Percentiles rank a stretch among this genome's conserved stretches.
phyloP scores from a whole-genome alignment of 2,329 filamentous ascomycete genomes.

The Alternaria sp. region DNA sequence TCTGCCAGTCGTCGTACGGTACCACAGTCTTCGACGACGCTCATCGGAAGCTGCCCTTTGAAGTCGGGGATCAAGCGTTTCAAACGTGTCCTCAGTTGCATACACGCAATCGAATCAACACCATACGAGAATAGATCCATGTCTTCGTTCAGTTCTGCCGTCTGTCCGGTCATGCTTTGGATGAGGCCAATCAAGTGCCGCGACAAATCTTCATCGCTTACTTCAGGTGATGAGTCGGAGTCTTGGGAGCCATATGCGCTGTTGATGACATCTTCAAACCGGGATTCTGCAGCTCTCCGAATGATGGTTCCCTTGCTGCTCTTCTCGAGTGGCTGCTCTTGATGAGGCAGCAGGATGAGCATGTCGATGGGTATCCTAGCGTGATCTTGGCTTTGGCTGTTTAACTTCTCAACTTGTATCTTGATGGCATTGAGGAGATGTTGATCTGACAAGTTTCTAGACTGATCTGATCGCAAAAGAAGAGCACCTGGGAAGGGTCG shows the following conservation, averaged over 20 bases:
- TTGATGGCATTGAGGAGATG: constrained; percentile 56
- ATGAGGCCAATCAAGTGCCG: constrained; percentile 33
- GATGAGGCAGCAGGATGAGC: constrained; percentile 58
- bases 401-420: constrained; percentile 58
- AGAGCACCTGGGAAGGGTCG: constrained; percentile 65
- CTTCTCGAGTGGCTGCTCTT: constrained; percentile 58
- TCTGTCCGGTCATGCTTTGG: constrained; percentile 35
- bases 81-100: constrained; percentile 59
- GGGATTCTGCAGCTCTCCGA: constrained; percentile 60
- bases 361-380: constrained; percentile 61
- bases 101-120: constrained; percentile 67
- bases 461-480: constrained; percentile 57
- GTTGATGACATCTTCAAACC: constrained; percentile 59
- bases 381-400: constrained; percentile 60
- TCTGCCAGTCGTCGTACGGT: constrained; percentile 57
- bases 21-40: constrained; percentile 67
- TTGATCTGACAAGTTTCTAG: constrained; percentile 38
- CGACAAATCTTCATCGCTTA: constrained; percentile 42
- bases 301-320: constrained; percentile 71
- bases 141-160: constrained; percentile 42
- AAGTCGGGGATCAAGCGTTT: constrained; percentile 48
- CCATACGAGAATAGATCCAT: constrained; percentile 66
- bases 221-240: constrained; percentile 19
- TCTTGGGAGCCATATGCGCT: constrained; percentile 53
- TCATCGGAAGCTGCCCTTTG: constrained; percentile 60